phyloP scores from a whole-genome alignment of 768 basidiomycete species.

The Boletus sp. region DNA sequence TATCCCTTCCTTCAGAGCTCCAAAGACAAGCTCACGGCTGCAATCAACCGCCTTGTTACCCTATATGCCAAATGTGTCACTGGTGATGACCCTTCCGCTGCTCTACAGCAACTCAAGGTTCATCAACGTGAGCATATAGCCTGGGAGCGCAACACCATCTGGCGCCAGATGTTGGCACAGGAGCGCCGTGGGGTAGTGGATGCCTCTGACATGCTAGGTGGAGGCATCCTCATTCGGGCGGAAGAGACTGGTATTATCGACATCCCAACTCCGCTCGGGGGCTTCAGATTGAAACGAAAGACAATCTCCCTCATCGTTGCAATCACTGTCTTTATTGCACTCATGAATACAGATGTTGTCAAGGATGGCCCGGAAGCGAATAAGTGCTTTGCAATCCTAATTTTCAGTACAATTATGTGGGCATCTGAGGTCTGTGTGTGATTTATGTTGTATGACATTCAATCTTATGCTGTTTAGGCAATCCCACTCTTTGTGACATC shows the following conservation, averaged over 20 bases:
- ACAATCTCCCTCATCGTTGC: conserved; percentile 59
- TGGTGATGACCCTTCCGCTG: conserved; percentile 61
- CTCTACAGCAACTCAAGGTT: conserved; percentile 78
- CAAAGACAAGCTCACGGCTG: conserved; percentile 59
- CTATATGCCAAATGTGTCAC: conserved; percentile 88
- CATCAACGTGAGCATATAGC: conserved; percentile 93
- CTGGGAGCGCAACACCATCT: conserved; percentile 97
- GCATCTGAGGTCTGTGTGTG: conserved; percentile 75
- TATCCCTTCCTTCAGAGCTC: conserved; percentile 65
- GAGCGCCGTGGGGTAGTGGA: conserved; percentile 59
- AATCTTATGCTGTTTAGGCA: conserved; percentile 51
- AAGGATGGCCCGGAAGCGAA: conserved; percentile 66
- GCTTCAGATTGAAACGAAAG: conserved; percentile 62
- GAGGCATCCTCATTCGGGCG: conserved; percentile 46
- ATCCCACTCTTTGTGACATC: conserved; percentile 98
- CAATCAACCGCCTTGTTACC: conserved; percentile 57
- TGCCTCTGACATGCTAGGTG: conserved; percentile 37
- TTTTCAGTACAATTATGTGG: conserved; percentile 93
- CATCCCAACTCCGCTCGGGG: conserved; percentile 65
- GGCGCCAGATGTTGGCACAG: conserved; percentile 91
- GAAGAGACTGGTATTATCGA: conserved; percentile 36
- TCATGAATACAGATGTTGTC: conserved; percentile 63
- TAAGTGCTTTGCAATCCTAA: conserved; percentile 85
- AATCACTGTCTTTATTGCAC: conserved; percentile 50
- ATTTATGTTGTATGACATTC: not conserved